A percentile compares a stretch with the other conserved stretches of the same genome.
phyloP scores from a whole-genome alignment of 192 early-diverging fungal genomes.

The Linnemannia schmuckeri region DNA sequence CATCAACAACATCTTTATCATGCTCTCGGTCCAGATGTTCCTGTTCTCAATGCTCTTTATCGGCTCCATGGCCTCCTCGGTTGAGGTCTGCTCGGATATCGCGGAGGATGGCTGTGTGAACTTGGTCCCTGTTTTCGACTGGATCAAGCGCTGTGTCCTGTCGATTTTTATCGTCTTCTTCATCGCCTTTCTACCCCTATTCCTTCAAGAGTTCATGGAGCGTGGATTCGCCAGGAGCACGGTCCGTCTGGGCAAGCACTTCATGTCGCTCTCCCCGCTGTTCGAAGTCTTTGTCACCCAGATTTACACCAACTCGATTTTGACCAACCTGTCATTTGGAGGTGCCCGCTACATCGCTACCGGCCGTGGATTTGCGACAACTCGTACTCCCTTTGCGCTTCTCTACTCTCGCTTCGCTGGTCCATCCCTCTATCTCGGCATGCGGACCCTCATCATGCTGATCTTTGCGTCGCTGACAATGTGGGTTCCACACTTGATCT shows the following conservation, averaged over 20 bases:
- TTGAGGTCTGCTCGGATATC: conserved; percentile 68
- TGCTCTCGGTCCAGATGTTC: conserved; percentile 85
- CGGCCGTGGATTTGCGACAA: conserved; percentile 88
- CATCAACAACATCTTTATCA: conserved; percentile 90
- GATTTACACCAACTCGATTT: conserved; percentile 84
- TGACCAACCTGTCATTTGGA: conserved; percentile 84
- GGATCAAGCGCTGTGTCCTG: conserved; percentile 86
- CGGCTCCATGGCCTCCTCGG: conserved; percentile 75
- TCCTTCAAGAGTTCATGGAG: conserved; percentile 87
- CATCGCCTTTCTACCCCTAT: conserved; percentile 85
- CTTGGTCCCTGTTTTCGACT: conserved; percentile 79
- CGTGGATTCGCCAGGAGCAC: conserved; percentile 81
- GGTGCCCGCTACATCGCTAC: conserved; percentile 89
- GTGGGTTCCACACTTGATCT: conserved; percentile 79
- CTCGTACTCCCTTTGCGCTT: conserved; percentile 78
- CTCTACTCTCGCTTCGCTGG: conserved; percentile 84
- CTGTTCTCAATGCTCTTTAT: conserved; percentile 84
- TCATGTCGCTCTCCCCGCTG: conserved; percentile 84
- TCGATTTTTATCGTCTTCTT: conserved; percentile 87
- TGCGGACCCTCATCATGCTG: conserved; percentile 77
- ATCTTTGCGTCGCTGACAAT: conserved; percentile 80
- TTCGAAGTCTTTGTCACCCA: conserved; percentile 92
- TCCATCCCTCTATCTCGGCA: conserved; percentile 82
- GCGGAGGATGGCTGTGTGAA: conserved; percentile 79
- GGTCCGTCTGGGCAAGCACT: conserved; percentile 81